Percentiles rank a stretch among this genome's conserved stretches.
Evolutionary conservation across 768 basidiomycete genomes (phyloP).

Genomic region (Hypholoma fasciculare): DNA sequence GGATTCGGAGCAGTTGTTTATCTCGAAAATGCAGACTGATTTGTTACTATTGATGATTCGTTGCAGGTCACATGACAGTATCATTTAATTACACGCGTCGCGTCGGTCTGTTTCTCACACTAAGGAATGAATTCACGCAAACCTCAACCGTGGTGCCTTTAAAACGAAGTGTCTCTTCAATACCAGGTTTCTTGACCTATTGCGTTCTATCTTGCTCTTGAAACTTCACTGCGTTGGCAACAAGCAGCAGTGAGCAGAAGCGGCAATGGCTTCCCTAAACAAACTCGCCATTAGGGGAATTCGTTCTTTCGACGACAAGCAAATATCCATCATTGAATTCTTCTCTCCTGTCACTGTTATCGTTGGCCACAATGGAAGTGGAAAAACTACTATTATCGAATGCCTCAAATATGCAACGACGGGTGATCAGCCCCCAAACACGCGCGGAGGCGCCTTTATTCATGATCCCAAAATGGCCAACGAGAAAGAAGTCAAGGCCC

Average conservation of each 20-base stretch:
- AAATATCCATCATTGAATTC: conserved; percentile 92
- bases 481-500: conserved; percentile 98
- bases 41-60: too few relatives aligned
- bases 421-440: conserved; percentile 96
- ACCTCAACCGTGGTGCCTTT: not conserved
- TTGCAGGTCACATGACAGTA: too few relatives aligned
- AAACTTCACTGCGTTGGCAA: too few relatives aligned
- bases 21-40: too few relatives aligned
- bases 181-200: too few relatives aligned
- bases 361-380: conserved; percentile 97
- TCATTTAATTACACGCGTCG: too few relatives aligned
- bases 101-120: too few relatives aligned
- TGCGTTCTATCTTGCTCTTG: too few relatives aligned
- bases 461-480: conserved; percentile 99
- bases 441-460: conserved; percentile 96
- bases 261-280: conserved; percentile 75
- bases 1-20: too few relatives aligned
- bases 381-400: conserved; percentile 99
- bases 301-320: conserved; percentile 95
- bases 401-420: conserved; percentile 99
- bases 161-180: not conserved
- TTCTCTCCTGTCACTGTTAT: conserved; percentile 98
- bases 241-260: too few relatives aligned
- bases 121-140: not conserved
- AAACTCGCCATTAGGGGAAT: conserved; percentile 95